Conservation (phyloP, 2,329 filamentous ascomycete species). For the Penicillium crustosum region DNA sequence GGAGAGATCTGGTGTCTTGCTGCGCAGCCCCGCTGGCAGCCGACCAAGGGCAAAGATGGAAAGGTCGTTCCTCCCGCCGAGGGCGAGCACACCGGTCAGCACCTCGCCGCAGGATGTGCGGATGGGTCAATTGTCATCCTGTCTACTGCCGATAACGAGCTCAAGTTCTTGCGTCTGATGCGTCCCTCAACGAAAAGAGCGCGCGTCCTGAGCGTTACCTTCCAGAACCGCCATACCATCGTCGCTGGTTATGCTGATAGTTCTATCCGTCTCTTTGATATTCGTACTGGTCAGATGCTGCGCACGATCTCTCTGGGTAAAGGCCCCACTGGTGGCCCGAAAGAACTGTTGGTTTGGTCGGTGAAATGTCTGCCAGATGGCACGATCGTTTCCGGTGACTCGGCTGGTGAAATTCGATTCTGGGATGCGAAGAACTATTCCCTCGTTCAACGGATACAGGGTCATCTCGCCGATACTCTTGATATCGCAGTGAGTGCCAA, state of each 20-base stretch:
- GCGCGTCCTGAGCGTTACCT: conserved; percentile 86
- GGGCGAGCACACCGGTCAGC: conserved; percentile 51
- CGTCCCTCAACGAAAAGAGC: conserved; percentile 79
- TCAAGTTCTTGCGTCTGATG: conserved; percentile 76
- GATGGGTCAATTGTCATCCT: conserved; percentile 87
- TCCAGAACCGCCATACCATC: conserved; percentile 78
- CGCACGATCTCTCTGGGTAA: conserved; percentile 83
- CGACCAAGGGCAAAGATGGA: conserved; percentile 38
- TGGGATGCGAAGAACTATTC: conserved; percentile 94
- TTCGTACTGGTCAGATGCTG: conserved; percentile 71
- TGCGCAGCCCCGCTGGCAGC: conserved; percentile 67
- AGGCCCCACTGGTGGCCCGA: conserved; percentile 72
- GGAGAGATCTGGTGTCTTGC: conserved; percentile 97
- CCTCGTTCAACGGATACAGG: conserved; percentile 78
- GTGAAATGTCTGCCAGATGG: conserved; percentile 84
- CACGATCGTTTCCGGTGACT: conserved; percentile 92
- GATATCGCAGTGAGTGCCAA: conserved; percentile 81
- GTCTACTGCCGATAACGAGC: conserved; percentile 78
- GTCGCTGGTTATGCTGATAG: conserved; percentile 95
- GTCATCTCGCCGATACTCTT: conserved; percentile 85
- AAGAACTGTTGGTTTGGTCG: conserved; percentile 88
- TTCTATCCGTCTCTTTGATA: conserved; percentile 88
- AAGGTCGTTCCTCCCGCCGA: conserved; percentile 36
- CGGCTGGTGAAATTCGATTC: conserved; percentile 86
- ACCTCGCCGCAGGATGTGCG: conserved; percentile 83